Evolutionary conservation across 2,329 filamentous ascomycete species (phyloP).

Genomic region (Colletotrichum destructivum): DNA sequence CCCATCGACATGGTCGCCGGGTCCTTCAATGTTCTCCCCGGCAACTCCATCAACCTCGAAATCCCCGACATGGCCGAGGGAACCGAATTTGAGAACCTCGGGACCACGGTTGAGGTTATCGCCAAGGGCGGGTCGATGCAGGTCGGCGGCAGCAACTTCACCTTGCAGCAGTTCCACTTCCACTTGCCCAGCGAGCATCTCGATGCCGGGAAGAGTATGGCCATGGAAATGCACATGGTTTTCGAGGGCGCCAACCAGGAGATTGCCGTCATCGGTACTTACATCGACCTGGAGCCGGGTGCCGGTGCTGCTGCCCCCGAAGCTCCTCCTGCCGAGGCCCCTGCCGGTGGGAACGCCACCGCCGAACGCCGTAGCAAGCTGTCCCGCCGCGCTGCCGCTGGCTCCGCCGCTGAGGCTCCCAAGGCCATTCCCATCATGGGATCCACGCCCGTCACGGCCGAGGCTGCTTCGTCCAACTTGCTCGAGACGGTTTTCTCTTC

Average conservation of each 20-base stretch:
- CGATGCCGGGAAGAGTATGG: constrained; percentile 60
- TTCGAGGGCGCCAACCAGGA: constrained; percentile 61
- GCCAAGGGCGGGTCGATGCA: constrained; percentile 59
- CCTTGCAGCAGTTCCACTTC: constrained; percentile 65
- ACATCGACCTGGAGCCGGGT: constrained; percentile 57
- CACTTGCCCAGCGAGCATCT: constrained; percentile 66
- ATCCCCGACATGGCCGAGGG: constrained; percentile 57
- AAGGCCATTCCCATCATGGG: constrained; percentile 56
- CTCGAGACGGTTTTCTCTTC: constrained; percentile 64
- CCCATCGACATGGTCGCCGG: constrained; percentile 59
- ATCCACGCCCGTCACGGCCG: constrained; percentile 57
- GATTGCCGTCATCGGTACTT: constrained; percentile 61
- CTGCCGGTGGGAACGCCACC: constrained; percentile 29
- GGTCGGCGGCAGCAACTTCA: constrained; percentile 54
- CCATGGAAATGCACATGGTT: constrained; percentile 74
- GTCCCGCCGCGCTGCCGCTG: constrained; percentile 24
- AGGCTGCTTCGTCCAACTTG: constrained; percentile 54
- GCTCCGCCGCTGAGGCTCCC: constrained; percentile 22
- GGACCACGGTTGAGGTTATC: constrained; percentile 70
- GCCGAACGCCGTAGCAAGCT: constrained; percentile 36
- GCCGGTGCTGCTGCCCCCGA: constrained; percentile 39
- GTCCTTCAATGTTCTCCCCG: constrained; percentile 42
- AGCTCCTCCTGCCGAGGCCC: constrained; percentile 32
- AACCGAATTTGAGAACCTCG: constrained; percentile 70
- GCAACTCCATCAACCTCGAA: constrained; percentile 46